Evolutionary conservation across 805 yeast genomes (phyloP).

Genomic region (Metschnikowia kofuensis): DNA sequence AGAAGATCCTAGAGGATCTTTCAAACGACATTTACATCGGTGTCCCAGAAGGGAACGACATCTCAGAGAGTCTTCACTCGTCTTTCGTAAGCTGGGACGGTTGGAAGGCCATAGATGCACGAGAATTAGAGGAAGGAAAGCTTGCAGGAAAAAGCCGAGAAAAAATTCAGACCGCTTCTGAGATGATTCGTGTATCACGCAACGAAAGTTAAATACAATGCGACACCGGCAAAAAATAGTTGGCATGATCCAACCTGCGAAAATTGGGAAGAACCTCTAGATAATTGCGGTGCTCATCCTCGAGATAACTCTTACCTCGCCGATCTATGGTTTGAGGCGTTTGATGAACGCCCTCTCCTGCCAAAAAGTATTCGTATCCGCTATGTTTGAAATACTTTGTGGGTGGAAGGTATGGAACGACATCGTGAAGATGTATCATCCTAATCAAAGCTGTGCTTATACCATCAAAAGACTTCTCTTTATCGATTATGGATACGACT

Average conservation of each 20-base stretch:
- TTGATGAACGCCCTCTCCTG: conserved; percentile 15
- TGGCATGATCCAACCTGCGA: conserved; percentile 17
- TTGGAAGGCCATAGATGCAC: conserved; percentile 58
- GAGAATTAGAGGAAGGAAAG: conserved; percentile 51
- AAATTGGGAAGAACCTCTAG: conserved; percentile 13
- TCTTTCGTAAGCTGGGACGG: conserved; percentile 55
- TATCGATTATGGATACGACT: conserved; percentile 21
- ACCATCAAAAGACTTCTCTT: conserved; percentile 19
- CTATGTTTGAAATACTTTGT: conserved; percentile 41
- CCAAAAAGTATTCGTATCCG: conserved; percentile 47
- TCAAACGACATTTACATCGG: conserved; percentile 25
- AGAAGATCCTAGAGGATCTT: conserved; percentile 56
- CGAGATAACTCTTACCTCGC: conserved; percentile 14
- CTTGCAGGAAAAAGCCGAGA: conserved; percentile 50
- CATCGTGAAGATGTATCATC: conserved; percentile 55
- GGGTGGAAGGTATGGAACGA: conserved; percentile 61
- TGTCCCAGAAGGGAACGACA: conserved; percentile 16
- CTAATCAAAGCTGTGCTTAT: conserved; percentile 37
- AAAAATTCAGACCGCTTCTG: conserved; percentile 48
- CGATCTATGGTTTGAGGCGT: conserved; percentile 15
- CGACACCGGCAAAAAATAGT: conserved; percentile 16
- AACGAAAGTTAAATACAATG: conserved; percentile 5
- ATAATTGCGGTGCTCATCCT: conserved; percentile 12
- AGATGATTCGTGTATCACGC: conserved; percentile 42
- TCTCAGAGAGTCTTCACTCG: conserved; percentile 10